Base-by-base conservation (phyloP, 768 basidiomycete species). In the Myochromella boudieri region DNA sequence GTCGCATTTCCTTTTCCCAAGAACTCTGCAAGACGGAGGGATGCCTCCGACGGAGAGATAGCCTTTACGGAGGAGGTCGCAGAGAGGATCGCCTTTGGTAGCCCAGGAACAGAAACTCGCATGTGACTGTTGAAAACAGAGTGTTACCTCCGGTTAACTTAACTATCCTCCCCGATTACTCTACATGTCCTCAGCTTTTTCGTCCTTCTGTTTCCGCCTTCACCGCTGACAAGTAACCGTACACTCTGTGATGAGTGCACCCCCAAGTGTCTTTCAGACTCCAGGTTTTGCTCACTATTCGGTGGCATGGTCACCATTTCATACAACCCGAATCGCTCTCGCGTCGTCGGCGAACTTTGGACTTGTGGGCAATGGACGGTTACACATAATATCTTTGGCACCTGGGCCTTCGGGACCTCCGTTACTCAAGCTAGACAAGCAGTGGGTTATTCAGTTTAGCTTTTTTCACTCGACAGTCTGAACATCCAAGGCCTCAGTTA, bases 321-420 rank as follows among this genome's bases (percentile, higher is more conserved):
- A 88, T 63, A 82, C 76, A 18, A 71, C 76, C 12, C 80, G 85
- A 27, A 61, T 92, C 33, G 91, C 91, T 1, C 70, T 92, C 26
- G 88, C 91, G 4, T 90, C 90, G 5, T 77, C 91, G 0, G 90
- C 93, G 21, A 95, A 97, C 67, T 97, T 92, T 65, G 95, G 95
- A 2, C 76, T 98, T 3, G 89, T 97, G 25, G 95, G 95, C 20
- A 97, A 97, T 66, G 95, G 95, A 1, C 76, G 95, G n/a, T 61
- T 97, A 33, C 87, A 86, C 62, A 62, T 87, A 18, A 75, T 77
- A 42, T 80, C 83, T 1, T 66, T 83, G 17, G 66, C 63, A 20
- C 70, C 76, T 21, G 75, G 71, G 12, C 78, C 76, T 1, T 69
- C 68, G 24, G 75, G 76, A 11, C 42, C 64, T 18, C 68, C 74